Evolutionary conservation across 2,329 filamentous ascomycete genomes (phyloP).

Genomic region (Chrysoporthe deuterocubensis): DNA sequence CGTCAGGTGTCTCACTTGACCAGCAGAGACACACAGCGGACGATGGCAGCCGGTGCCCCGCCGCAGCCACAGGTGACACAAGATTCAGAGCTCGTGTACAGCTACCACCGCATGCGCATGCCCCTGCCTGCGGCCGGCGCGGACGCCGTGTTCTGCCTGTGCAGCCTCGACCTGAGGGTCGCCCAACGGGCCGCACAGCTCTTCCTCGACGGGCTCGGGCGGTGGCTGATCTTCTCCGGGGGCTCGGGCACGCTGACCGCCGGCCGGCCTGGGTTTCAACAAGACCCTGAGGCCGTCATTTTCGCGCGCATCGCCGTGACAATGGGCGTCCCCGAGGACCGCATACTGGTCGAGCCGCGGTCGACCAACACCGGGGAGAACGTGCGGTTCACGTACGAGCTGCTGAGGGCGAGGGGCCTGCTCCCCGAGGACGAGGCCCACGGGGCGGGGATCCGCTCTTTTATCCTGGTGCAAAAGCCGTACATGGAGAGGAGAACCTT

Average conservation of each 20-base stretch:
- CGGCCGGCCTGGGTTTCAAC: conserved; percentile 43
- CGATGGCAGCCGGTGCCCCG: neutral
- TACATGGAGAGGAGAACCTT: conserved; percentile 54
- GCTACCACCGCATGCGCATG: conserved; percentile 49
- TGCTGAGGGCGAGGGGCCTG: conserved; percentile 39
- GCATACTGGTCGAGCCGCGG: conserved; percentile 44
- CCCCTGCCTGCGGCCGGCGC: conserved; percentile 35
- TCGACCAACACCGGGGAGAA: conserved; percentile 54
- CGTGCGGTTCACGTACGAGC: conserved; percentile 46
- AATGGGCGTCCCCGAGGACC: conserved; percentile 45
- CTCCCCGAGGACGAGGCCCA: neutral
- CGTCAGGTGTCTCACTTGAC: no score
- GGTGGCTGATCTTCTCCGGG: conserved; percentile 50
- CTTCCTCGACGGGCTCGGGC: conserved; percentile 44
- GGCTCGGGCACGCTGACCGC: conserved; percentile 46
- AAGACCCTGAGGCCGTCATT: conserved; percentile 48
- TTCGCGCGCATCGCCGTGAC: conserved; percentile 46
- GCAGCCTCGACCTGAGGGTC: conserved; percentile 51
- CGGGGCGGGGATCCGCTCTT: conserved; percentile 32
- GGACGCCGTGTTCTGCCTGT: conserved; percentile 51
- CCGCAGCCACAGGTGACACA: neutral
- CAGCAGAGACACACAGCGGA: neutral
- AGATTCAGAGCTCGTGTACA: conserved; percentile 46
- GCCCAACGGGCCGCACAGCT: conserved; percentile 47
- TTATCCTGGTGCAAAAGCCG: conserved; percentile 52